These are phyloP conservation scores for Calonectria henricotiae DNA, from an alignment of 2,329 filamentous ascomycete genomes.

Conservation along the genomic window DNA sequence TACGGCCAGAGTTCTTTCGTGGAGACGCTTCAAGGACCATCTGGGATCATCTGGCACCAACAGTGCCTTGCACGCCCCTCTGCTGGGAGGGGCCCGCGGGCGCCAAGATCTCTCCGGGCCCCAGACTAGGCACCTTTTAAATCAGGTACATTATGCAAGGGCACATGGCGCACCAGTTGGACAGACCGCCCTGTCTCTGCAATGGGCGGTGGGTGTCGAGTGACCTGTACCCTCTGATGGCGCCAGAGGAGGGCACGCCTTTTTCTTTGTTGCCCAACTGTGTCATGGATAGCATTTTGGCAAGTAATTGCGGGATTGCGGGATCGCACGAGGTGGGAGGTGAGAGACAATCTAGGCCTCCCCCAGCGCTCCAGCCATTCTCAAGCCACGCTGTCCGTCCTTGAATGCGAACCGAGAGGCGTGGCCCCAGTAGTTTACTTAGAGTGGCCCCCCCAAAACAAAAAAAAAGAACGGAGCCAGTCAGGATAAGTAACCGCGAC, in stretches of 20 bases:
- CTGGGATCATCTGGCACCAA: neutral
- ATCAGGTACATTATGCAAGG: constrained; percentile 52
- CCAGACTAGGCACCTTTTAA: constrained; percentile 29
- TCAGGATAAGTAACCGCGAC: neutral
- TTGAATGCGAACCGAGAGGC: constrained; percentile 13
- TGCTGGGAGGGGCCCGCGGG: neutral
- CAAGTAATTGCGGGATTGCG: constrained; percentile 9
- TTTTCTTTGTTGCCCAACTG: neutral
- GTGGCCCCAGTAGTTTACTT: constrained; percentile 27
- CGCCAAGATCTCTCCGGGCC: constrained; percentile 14
- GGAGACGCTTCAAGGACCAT: neutral
- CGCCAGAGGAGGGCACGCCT: neutral
- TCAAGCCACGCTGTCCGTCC: constrained; percentile 1
- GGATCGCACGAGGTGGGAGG: constrained; percentile 7
- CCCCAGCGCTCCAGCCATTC: constrained; percentile 8
- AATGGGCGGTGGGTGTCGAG: constrained; percentile 35
- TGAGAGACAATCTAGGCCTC: constrained; percentile 7
- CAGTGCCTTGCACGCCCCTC: neutral
- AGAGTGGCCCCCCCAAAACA: neutral
- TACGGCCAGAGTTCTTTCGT: neutral
- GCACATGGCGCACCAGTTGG: constrained; percentile 43
- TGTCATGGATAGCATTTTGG: constrained; percentile 8
- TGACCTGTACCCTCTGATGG: constrained; percentile 10
- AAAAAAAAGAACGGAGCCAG: neutral
- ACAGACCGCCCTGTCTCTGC: constrained; percentile 44